Conservation (phyloP, 2,329 filamentous ascomycete genomes). For the Sporothrix protearum region DNA sequence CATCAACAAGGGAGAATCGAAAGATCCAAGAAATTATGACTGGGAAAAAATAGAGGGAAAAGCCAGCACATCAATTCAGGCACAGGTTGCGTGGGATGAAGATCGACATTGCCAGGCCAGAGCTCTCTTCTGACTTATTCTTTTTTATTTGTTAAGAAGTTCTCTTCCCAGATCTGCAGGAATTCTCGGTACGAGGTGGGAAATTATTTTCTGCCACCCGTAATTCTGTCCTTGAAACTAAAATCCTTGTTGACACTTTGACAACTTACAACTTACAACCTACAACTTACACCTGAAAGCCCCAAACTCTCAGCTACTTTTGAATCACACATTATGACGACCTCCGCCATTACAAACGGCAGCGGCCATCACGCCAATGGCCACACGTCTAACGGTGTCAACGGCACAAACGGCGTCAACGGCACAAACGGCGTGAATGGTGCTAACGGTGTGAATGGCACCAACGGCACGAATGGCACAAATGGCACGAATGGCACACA, state of each 20-base stretch:
- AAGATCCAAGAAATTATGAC: background rate
- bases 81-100: background rate
- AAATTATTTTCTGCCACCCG: background rate
- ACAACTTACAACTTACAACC: background rate
- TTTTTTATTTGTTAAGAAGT: background rate
- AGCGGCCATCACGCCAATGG: background rate
- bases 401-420: slow-evolving; percentile 11
- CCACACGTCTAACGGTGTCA: background rate
- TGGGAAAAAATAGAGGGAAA: background rate
- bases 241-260: background rate
- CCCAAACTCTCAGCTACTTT: background rate
- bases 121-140: background rate
- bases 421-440: slow-evolving; percentile 10
- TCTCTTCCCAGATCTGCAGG: background rate
- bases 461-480: slow-evolving; percentile 10
- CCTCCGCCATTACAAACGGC: background rate
- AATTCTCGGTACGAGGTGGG: background rate
- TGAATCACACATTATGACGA: background rate
- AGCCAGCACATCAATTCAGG: background rate
- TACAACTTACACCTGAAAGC: background rate
- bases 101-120: background rate
- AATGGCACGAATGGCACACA: background rate
- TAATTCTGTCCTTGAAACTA: background rate
- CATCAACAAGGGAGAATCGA: background rate
- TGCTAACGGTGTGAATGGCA: background rate